Percentiles rank a stretch among this genome's conserved stretches.
phyloP scores from a whole-genome alignment of 2,329 filamentous ascomycete genomes.

The Capronia coronata region DNA sequence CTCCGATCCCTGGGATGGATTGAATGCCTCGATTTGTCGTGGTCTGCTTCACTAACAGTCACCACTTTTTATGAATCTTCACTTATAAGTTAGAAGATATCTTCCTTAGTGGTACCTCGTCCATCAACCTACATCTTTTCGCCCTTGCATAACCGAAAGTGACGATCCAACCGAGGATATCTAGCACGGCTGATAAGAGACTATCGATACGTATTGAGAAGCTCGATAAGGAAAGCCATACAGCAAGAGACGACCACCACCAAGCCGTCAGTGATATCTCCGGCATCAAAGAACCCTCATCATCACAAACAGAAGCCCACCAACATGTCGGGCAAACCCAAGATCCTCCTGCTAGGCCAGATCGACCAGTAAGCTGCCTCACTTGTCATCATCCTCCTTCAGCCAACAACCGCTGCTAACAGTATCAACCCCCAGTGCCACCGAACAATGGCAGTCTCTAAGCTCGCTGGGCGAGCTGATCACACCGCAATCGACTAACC shows the following conservation, averaged over 20 bases:
- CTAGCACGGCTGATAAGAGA: neutral
- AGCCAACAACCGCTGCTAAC: conserved; percentile 10
- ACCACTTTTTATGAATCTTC: neutral
- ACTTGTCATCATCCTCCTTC: neutral
- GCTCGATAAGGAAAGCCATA: too few species aligned
- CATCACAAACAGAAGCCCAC: neutral
- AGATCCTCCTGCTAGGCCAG: conserved; percentile 56
- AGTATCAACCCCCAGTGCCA: conserved; percentile 42
- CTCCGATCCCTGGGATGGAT: too few species aligned
- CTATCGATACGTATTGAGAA: neutral
- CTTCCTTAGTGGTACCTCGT: neutral
- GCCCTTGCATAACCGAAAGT: neutral
- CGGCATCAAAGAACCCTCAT: neutral
- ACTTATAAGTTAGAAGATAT: neutral
- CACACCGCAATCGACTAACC: conserved; percentile 53
- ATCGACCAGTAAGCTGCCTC: conserved; percentile 54
- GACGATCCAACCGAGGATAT: neutral
- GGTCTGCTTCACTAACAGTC: neutral
- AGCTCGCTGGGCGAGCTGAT: conserved; percentile 59
- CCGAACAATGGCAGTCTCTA: conserved; percentile 58
- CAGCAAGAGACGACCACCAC: neutral
- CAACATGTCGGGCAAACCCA: conserved; percentile 40
- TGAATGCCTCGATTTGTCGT: neutral
- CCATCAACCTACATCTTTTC: neutral
- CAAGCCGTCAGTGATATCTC: neutral